Evolutionary conservation across 257 asterid species (phyloP).

Genomic region (Fraxinus cuspidata): DNA sequence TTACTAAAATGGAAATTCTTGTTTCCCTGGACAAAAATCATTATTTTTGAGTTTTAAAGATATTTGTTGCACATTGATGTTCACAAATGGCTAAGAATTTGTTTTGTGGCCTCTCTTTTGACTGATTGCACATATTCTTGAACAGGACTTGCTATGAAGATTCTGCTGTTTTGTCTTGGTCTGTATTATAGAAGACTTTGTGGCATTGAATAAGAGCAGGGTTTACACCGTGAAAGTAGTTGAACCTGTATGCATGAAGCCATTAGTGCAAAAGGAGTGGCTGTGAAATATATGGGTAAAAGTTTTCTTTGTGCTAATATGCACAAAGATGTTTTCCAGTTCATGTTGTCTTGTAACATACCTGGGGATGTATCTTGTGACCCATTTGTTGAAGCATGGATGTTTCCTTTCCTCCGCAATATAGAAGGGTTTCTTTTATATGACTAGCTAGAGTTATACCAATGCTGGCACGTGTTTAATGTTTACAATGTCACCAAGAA

Average conservation of each 20-base stretch:
- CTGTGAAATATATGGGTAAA: not conserved
- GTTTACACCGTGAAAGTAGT: not conserved
- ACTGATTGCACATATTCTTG: conserved; percentile 3
- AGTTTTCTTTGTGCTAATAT: not conserved
- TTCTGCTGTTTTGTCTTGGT: not conserved
- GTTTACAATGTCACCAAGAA: not conserved
- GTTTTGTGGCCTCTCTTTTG: not conserved
- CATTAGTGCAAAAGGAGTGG: not conserved
- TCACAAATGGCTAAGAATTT: not conserved
- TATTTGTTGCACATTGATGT: not conserved
- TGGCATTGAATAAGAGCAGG: not conserved
- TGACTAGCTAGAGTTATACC: not conserved
- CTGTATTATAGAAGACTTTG: not conserved
- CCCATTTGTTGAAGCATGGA: not conserved
- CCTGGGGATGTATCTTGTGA: not conserved
- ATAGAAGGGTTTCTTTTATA: not conserved
- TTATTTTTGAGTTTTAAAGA: not conserved
- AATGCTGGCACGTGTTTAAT: not conserved
- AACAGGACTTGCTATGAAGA: not conserved
- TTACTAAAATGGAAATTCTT: not conserved
- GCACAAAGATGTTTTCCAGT: not conserved
- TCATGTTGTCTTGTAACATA: not conserved
- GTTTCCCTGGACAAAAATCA: not conserved
- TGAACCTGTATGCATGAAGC: not conserved
- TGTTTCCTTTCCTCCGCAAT: not conserved